These are phyloP conservation scores for Niebla homalea DNA, from an alignment of 495 filamentous ascomycete species.

Conservation along the genomic window DNA sequence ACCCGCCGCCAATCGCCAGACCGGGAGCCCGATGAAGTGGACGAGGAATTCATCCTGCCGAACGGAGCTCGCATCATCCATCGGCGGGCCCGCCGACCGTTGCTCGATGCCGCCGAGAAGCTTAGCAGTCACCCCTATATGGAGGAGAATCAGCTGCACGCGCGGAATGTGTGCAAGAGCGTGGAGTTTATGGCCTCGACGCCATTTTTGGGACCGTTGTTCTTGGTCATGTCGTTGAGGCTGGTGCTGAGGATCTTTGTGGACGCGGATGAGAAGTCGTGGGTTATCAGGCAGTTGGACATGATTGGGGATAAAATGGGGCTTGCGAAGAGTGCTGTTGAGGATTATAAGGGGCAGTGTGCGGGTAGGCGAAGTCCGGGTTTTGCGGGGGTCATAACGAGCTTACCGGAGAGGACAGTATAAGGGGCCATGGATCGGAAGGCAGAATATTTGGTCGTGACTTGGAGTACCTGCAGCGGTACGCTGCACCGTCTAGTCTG, in stretches of 20 bases:
- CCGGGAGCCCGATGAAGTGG: neutral
- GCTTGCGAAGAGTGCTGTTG: neutral
- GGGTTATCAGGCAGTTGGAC: conserved; percentile 3
- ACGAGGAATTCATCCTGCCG: neutral
- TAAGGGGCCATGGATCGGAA: too few relatives aligned
- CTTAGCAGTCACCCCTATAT: neutral
- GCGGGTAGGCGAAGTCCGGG: too few relatives aligned
- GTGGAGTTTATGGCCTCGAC: neutral
- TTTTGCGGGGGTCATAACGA: too few relatives aligned
- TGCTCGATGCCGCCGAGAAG: neutral
- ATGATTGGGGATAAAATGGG: neutral
- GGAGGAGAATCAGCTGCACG: conserved; percentile 2
- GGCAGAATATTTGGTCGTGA: too few relatives aligned
- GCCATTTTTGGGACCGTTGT: conserved; percentile 6
- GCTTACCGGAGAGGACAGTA: too few relatives aligned
- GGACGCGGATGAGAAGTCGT: neutral
- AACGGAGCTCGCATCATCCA: neutral
- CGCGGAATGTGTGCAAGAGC: conserved; percentile 3
- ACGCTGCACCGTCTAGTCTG: too few relatives aligned
- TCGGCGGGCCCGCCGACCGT: neutral
- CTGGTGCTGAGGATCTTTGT: neutral
- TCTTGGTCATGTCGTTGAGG: conserved; percentile 4
- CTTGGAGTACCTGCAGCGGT: too few relatives aligned
- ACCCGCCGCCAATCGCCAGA: neutral
- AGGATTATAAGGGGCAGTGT: neutral